Base-by-base conservation (phyloP, 805 yeast species). In the Candida gorgasii region DNA sequence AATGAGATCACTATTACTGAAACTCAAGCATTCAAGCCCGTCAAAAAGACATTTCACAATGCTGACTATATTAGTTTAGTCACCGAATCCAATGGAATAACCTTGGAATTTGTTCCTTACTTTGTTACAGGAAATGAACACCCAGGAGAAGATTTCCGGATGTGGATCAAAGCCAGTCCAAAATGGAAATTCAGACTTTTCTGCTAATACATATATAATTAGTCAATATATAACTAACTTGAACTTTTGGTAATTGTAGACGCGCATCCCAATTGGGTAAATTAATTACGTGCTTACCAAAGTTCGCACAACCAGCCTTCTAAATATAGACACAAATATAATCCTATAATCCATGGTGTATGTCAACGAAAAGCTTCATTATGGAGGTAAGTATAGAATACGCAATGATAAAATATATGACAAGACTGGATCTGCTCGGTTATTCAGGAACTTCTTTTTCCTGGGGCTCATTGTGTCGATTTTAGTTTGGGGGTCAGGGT, bases 401-500 rank as follows among this genome's bases (percentile, higher is more conserved):
- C 8, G n/a, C n/a, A 26, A 26, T 6, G 28, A 26, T 5, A 28
- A 13, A 14, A 5, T 28, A 3, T 5, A 28, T 28, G 17, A 28
- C 6, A 28, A 17, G 14, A 13, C n/a, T 12, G 8, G 8, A n/a
- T 5, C 16, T 13, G 9, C 11, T 5, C n/a, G 31, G 17, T 11
- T 16, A 18, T 31, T 18, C 12, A 5, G 40, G 16, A 23, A 40
- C 27, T 31, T 40, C 23, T 14, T 40, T 5, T 11, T 35, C 13
- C 30, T 39, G 6, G 62, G 58, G 7, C 39, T 50, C 0, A 34
- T 68, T n/a, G 32, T 62, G 12, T 58, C 61, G 1, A 38, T 61
- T 4, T 51, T 69, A 24, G 44, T 69, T 19, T 69, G 72, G 71
- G 75, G 75, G 3, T 51, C 66, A 1, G 61, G 62, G 3, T 53